Evolutionary conservation across 495 filamentous ascomycete species (phyloP).

Genomic region (Penicillium chermesinum): DNA sequence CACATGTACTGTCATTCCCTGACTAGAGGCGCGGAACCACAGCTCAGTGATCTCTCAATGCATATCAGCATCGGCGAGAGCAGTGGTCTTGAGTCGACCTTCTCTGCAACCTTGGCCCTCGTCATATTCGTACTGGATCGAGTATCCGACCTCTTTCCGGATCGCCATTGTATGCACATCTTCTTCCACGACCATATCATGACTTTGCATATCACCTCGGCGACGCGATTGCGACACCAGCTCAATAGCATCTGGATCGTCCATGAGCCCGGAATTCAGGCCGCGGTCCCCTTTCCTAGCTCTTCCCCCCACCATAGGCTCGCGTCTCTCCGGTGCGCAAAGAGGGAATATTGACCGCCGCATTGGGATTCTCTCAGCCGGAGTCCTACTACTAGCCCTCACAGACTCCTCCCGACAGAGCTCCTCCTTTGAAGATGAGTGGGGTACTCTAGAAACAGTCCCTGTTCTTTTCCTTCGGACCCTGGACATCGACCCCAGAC

Average conservation of each 20-base stretch:
- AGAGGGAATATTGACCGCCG: slow-evolving; percentile 18
- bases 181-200: slow-evolving; percentile 19
- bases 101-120: slow-evolving; percentile 4
- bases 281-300: background rate
- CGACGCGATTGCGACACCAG: slow-evolving; percentile 14
- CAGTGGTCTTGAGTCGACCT: slow-evolving; percentile 5
- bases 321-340: background rate
- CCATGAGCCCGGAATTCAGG: background rate
- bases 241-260: slow-evolving; percentile 14
- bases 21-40: background rate
- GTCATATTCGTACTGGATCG: slow-evolving; percentile 28
- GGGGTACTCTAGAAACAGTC: background rate
- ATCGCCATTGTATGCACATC: slow-evolving; percentile 41
- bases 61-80: slow-evolving; percentile 18
- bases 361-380: background rate
- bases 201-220: slow-evolving; percentile 17
- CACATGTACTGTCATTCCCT: too few relatives aligned
- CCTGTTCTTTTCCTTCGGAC: slow-evolving; percentile 14
- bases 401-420: background rate
- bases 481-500: slow-evolving; percentile 9
- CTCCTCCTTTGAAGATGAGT: slow-evolving; percentile 9
- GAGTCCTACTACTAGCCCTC: background rate
- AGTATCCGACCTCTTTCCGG: slow-evolving; percentile 41
- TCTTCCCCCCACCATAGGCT: background rate
- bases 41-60: background rate